Base-by-base conservation (phyloP, 2,329 filamentous ascomycete species). In the Calycina marina region DNA sequence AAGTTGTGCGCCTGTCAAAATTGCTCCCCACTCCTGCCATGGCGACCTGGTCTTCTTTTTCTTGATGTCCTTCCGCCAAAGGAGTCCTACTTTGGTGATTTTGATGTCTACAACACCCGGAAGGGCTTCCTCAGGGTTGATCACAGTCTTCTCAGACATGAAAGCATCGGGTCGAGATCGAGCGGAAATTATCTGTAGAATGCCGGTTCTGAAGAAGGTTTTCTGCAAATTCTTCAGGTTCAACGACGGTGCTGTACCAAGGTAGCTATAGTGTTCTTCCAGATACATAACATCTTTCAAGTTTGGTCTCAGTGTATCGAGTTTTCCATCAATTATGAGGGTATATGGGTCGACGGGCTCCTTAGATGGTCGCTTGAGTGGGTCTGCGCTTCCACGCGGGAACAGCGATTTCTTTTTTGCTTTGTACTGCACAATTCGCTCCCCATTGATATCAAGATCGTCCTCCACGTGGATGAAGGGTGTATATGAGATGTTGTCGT, bases 21-120 rank as follows among this genome's bases (percentile, higher is more conserved):
- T 80, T 14, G 85, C 90, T 32, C 90, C 90, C 90, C 90, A 98
- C 65, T 98, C 90, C 52, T 94, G 88, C 90, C 90, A 98, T 2
- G 90, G 88, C 8, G 88, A 94, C 26, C 88, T 72, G 1, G 85
- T 79, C 56, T 92, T 93, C 59, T 90, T 88, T 58, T 88, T 93
- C 59, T 93, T 94, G 1, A 69, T 61, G 42, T 93, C 85, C 53
- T 98, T 98, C 27, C 90, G 75, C 90, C 90, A 98, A 18, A 98
- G 55, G 2, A 93, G 61, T 4, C 90, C 90, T 30, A 98, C 86
- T 55, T 96, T 98, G 27, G 88, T 93, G 28, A 96, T 80, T 46
- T 93, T 93, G 51, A 98, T 93, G 55, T 96, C 88, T 8, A 98
- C 88, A 37, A 98, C 79, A 9, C 90, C 90, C 3, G 85, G 83